These are phyloP conservation scores for Alternaria sp. DNA, from an alignment of 2,329 filamentous ascomycete genomes.

Conservation along the genomic window DNA sequence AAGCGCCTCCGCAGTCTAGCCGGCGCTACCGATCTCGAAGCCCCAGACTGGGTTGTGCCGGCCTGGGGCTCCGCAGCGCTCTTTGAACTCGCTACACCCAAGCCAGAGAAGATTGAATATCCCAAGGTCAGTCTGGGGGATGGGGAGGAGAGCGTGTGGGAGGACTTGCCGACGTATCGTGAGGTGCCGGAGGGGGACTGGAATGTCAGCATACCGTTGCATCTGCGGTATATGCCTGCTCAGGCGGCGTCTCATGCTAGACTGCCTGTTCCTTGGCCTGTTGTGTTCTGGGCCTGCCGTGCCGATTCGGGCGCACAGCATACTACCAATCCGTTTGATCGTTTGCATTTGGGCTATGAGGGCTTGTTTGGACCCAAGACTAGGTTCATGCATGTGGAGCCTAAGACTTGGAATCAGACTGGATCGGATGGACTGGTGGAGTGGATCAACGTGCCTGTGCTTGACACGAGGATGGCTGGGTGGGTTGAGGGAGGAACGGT, in stretches of 20 bases:
- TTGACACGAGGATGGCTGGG: constrained; percentile 44
- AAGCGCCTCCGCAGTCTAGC: constrained; percentile 70
- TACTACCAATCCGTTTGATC: constrained; percentile 81
- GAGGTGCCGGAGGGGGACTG: constrained; percentile 51
- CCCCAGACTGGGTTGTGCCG: constrained; percentile 78
- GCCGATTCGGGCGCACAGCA: constrained; percentile 71
- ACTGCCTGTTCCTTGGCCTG: constrained; percentile 76
- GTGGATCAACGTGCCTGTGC: constrained; percentile 51
- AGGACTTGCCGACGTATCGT: background rate
- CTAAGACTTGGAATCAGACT: constrained; percentile 15
- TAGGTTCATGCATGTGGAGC: constrained; percentile 76
- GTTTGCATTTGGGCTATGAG: constrained; percentile 85
- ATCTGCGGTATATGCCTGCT: constrained; percentile 77
- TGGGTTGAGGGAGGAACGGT: constrained; percentile 54
- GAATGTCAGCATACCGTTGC: constrained; percentile 77
- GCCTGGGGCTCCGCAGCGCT: constrained; percentile 82
- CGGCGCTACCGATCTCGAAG: constrained; percentile 86
- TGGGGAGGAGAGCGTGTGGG: background rate
- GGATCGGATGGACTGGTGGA: constrained; percentile 27
- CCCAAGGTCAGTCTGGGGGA: constrained; percentile 9
- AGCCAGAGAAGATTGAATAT: constrained; percentile 1
- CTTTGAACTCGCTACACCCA: constrained; percentile 70
- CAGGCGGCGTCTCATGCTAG: constrained; percentile 38
- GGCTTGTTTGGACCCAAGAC: constrained; percentile 76
- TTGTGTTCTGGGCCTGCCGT: constrained; percentile 88